Evolutionary conservation across 2,329 filamentous ascomycete genomes (phyloP), one percentile per base, ranked within the genome.

Genomic region (Didymosphaeria variabile): DNA sequence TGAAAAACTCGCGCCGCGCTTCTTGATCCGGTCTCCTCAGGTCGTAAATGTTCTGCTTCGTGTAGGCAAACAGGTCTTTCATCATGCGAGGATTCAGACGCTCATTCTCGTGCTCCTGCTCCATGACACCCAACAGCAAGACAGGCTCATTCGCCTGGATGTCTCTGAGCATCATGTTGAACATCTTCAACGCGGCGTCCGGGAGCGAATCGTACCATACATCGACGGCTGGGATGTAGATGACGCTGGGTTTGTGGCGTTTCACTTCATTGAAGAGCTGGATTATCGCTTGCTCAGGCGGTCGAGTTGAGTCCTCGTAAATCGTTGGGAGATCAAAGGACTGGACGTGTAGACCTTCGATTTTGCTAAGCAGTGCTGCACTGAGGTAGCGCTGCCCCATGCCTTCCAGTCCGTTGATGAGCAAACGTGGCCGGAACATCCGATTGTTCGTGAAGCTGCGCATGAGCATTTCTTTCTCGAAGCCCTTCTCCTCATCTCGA

Each of bases 371-470:
- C 55, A 98, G 82, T 5, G 94, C 95, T 51, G 90, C 89, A 32
- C 92, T 89, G 42, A 99, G 83, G 71, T 99, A 97, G 52, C 90
- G 87, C 75, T 99, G 96, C 0, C 96, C 95, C 94, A 98, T 98
- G 10, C 95, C 95, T 47, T 88, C 84, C 10, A 85, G 77, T n/a
- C 95, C 95, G 45, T 88, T 87, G 58, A 99, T 90, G 32, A 99
- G 85, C 56, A 98, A 84, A 47, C 95, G 86, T 9, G 95, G 96
- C 19, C 95, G 87, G 82, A 97, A 99, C 26, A 97, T 87, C 40
- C 94, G 89, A 23, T 92, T 91, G 53, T 88, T 89, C 71, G 98
- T 94, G 76, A 99, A 98, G 38, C 75, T 77, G 61, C 87, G 83
- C 73, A 88, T 83, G 76, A 90, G 87, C 23, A 88, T 90, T 78